Evolutionary conservation across 208 protist genomes (phyloP), one percentile per base, ranked within the genome.

Genomic region (Trypanosoma congolense): DNA sequence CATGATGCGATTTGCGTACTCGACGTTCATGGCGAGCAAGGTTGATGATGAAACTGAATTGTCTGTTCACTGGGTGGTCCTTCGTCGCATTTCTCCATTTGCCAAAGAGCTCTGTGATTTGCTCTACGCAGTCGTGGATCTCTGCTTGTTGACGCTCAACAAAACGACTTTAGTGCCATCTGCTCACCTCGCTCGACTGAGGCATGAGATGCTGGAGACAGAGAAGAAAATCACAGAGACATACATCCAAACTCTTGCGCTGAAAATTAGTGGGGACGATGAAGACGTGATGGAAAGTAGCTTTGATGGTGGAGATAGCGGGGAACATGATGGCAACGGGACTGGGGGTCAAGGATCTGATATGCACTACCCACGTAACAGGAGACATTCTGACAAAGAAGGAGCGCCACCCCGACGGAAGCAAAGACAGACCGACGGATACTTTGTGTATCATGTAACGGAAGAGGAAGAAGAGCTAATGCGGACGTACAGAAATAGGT

Each of bases 11-110:
- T 90, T 78, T 48, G 87, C 87, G 28, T 95, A 92, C 61, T 67
- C 73, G 43, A 82, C 70, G 24, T 95, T 95, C 63, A 92, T 92
- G 84, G 83, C 83, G 36, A 90, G 80, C 47, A 64, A 78, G 38
- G 74, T 75, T 16, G 79, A 80, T 69, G 28, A 65, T 21, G 54
- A 41, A 31, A 71, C 66, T 18, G 80, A 80, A 42, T 48, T 91
- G 22, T 89, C 79, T 25, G 81, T 95, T 33, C 87, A 95, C 70
- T 95, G 87, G 87, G 87, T 95, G 25, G 80, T 92, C 49, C 71
- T 95, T 41, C 80, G 89, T 29, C 87, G 84, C 59, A 95, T 95
- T 50, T 73, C 83, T 16, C 80, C 81, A 2, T 67, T 86, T 61
- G 77, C 83, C 10, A 72, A 75, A 50, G 81, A 95, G 53, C 51